These are phyloP conservation scores for Talaromyces ruber DNA, from an alignment of 495 filamentous ascomycete species.

Conservation along the genomic window DNA sequence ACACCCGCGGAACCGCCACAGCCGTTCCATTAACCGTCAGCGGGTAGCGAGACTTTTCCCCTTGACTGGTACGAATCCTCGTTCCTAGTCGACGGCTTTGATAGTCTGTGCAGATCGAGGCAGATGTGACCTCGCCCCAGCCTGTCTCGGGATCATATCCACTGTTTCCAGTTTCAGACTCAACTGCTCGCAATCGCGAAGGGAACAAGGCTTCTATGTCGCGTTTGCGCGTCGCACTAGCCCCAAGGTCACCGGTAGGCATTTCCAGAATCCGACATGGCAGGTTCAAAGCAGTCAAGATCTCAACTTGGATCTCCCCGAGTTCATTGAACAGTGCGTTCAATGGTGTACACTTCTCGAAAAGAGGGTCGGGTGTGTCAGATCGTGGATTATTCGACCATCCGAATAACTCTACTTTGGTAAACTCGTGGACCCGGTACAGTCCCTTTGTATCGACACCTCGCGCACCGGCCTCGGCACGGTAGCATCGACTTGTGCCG, in stretches of 20 bases:
- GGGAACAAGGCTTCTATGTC: constrained; percentile 97
- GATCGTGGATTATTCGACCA: constrained; percentile 51
- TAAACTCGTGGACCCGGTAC: constrained; percentile 98
- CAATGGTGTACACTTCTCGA: constrained; percentile 12
- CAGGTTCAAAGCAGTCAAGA: constrained; percentile 66
- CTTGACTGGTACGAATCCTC: constrained; percentile 39
- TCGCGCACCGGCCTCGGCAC: constrained; percentile 85
- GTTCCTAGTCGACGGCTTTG: constrained; percentile 78
- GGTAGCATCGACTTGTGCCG: constrained; percentile 79
- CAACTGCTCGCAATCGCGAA: constrained; percentile 44
- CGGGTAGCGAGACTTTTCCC: constrained; percentile 48
- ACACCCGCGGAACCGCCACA: constrained; percentile 77
- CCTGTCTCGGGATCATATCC: constrained; percentile 52
- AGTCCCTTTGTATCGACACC: constrained; percentile 88
- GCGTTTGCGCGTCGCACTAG: constrained; percentile 72
- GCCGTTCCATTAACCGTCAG: constrained; percentile 94
- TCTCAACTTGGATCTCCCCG: constrained; percentile 74
- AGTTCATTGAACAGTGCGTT: constrained; percentile 70
- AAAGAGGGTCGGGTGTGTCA: constrained; percentile 2
- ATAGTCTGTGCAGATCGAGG: constrained; percentile 91
- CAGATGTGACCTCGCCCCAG: constrained; percentile 90
- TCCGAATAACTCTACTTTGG: constrained; percentile 94
- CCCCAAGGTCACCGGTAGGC: constrained; percentile 81
- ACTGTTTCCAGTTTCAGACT: constrained; percentile 1
- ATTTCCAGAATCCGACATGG: constrained; percentile 87